Percentiles rank a stretch among this genome's conserved stretches.
These are phyloP conservation scores for Alternaria dauci DNA, from an alignment of 2,329 filamentous ascomycete species.

Conservation along the genomic window DNA sequence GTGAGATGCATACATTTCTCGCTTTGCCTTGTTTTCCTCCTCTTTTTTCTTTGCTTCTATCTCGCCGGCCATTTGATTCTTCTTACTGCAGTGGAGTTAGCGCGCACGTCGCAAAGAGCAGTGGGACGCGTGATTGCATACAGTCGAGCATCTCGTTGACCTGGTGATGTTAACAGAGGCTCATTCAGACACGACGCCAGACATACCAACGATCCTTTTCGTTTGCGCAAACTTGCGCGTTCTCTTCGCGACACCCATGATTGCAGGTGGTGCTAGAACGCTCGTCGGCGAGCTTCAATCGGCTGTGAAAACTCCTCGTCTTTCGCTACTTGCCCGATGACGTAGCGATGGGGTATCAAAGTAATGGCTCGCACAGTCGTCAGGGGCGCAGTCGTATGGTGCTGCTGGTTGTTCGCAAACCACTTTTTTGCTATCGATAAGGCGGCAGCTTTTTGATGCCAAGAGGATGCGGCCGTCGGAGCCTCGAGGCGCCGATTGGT, in stretches of 20 bases:
- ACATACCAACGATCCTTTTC: slow-evolving; percentile 78
- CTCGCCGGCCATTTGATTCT: slow-evolving; percentile 76
- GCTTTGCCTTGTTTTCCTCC: slow-evolving; percentile 70
- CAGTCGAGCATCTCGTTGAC: slow-evolving; percentile 77
- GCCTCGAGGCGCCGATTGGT: background rate
- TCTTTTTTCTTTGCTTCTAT: slow-evolving; percentile 64
- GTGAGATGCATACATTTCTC: slow-evolving; percentile 69
- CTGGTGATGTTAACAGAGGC: slow-evolving; percentile 26
- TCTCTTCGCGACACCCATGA: slow-evolving; percentile 88
- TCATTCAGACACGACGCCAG: background rate
- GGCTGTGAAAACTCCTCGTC: background rate
- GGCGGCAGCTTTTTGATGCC: slow-evolving; percentile 16
- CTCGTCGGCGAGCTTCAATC: background rate
- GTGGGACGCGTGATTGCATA: slow-evolving; percentile 23
- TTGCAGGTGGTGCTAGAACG: slow-evolving; percentile 28
- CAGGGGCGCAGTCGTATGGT: background rate
- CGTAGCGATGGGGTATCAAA: background rate
- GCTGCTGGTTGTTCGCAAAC: slow-evolving; percentile 10
- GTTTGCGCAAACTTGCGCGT: slow-evolving; percentile 88
- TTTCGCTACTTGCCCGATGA: background rate
- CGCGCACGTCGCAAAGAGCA: background rate
- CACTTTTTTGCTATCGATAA: slow-evolving; percentile 10
- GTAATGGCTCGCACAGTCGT: slow-evolving; percentile 8
- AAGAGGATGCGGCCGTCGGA: slow-evolving; percentile 5
- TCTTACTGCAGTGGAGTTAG: slow-evolving; percentile 60